phyloP scores from a whole-genome alignment of 1,284 basidiomycete genomes.

The Malassezia psittaci region DNA sequence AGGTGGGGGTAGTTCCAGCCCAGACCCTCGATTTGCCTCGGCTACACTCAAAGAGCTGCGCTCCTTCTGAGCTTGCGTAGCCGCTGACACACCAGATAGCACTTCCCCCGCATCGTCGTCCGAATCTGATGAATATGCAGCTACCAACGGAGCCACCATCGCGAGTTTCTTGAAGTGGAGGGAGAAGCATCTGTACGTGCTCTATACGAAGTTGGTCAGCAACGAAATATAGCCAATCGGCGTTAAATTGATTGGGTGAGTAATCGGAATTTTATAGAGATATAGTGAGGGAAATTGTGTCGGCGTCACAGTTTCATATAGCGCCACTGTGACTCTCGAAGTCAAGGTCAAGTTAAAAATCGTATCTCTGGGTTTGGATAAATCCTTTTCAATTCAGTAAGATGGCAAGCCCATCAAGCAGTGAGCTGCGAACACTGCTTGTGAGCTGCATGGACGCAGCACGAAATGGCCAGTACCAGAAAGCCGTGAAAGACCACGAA shows the following conservation, averaged over 20 bases:
- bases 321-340: too few relatives aligned
- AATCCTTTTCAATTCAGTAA: neutral
- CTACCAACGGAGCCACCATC: slow-evolving; percentile 10
- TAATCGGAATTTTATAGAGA: neutral
- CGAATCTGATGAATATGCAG: slow-evolving; percentile 21
- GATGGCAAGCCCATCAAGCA: neutral
- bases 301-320: too few relatives aligned
- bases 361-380: too few relatives aligned
- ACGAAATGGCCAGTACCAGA: slow-evolving; percentile 33
- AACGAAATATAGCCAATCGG: neutral
- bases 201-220: neutral
- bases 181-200: too few relatives aligned
- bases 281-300: neutral
- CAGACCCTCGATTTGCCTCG: neutral
- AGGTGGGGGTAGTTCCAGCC: slow-evolving; percentile 11
- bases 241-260: neutral
- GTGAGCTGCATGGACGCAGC: slow-evolving; percentile 40
- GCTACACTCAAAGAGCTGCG: neutral
- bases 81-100: neutral
- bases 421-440: slow-evolving; percentile 19
- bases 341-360: too few relatives aligned
- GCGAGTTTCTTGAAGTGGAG: too few relatives aligned
- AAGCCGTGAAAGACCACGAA: slow-evolving; percentile 21
- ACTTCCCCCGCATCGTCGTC: slow-evolving; percentile 9
- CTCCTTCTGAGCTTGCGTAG: neutral